A percentile compares a stretch with the other conserved stretches of the same genome.
Conservation (phyloP, 768 basidiomycete species). For the Amanita rubescens region DNA sequence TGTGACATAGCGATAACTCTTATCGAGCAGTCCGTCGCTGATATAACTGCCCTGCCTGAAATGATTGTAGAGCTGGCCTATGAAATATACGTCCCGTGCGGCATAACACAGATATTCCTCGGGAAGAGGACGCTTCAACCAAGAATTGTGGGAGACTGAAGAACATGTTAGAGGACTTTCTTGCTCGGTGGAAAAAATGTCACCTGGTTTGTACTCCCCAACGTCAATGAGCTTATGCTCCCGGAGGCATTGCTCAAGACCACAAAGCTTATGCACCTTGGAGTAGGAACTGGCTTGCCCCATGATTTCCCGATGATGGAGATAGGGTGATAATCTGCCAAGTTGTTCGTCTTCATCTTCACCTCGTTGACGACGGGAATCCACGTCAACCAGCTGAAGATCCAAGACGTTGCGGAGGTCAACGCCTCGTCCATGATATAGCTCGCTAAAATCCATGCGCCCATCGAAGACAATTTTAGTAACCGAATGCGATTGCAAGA, state of each 20-base stretch:
- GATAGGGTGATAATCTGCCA: background rate
- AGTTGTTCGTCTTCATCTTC: background rate
- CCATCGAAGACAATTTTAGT: conserved; percentile 15
- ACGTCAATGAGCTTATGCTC: background rate
- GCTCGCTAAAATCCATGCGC: conserved; percentile 12
- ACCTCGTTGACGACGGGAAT: conserved; percentile 7
- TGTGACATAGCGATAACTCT: background rate
- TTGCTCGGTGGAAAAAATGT: background rate
- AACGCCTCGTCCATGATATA: conserved; percentile 11
- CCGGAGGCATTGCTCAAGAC: background rate
- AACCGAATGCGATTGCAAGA: conserved; percentile 9
- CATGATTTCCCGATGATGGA: background rate
- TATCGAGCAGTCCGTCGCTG: background rate
- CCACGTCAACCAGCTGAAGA: conserved; percentile 13
- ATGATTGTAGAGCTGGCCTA: background rate
- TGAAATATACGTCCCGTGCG: background rate
- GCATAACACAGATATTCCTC: background rate
- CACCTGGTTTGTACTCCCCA: background rate
- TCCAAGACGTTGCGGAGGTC: conserved; percentile 10
- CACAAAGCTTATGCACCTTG: background rate
- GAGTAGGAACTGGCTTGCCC: background rate
- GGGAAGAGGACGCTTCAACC: background rate
- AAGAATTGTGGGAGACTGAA: background rate
- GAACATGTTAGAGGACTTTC: background rate
- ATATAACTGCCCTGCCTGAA: background rate